Evolutionary conservation across 768 basidiomycete species (phyloP), one percentile per base, ranked within the genome.

Genomic region (Lyophyllum shimeji): DNA sequence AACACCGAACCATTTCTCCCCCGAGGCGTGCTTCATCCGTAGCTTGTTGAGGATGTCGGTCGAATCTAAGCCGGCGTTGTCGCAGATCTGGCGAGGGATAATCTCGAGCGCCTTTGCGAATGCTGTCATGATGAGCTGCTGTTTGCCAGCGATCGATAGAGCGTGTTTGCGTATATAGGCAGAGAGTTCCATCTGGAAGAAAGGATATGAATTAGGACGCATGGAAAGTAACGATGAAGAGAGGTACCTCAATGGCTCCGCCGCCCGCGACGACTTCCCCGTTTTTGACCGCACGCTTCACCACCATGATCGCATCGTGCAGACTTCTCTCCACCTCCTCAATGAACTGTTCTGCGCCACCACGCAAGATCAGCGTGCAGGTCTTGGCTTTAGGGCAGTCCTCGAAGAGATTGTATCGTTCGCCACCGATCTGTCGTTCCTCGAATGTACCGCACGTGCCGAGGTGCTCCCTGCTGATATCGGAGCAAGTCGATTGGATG

Each of bases 241-340:
- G 53, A 63, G 71, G 60, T 67, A 95, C 95, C 85, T 98, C 97
- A 52, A 92, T 89, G 13, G 97, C 97, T 59, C 97, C 97, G 47
- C 97, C 97, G 33, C 97, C 97, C 9, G 97, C 97, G 33, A 99
- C 97, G 49, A 99, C 88, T 52, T 96, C 91, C 40, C 93, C 94
- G 68, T 95, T 98, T 67, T 88, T 89, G 63, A 99, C 87, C 3
- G 97, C 95, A 50, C 97, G 82, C 74, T 97, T 97, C 43, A 99
- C 97, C n/a, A 99, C 95, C 95, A 98, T 98, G 65, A 98, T 93
- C 1, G 96, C 95, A 68, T 99, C 97, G 67, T 99, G 96, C 62
- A 99, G 73, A 83, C 93, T 95, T 54, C 97, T 78, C 72, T 98
- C 96, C 7, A 98, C 95, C 71, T 98, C 97, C 67, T 94, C 94